Conservation (phyloP, 805 yeast species). For the Ogataea kodamae region DNA sequence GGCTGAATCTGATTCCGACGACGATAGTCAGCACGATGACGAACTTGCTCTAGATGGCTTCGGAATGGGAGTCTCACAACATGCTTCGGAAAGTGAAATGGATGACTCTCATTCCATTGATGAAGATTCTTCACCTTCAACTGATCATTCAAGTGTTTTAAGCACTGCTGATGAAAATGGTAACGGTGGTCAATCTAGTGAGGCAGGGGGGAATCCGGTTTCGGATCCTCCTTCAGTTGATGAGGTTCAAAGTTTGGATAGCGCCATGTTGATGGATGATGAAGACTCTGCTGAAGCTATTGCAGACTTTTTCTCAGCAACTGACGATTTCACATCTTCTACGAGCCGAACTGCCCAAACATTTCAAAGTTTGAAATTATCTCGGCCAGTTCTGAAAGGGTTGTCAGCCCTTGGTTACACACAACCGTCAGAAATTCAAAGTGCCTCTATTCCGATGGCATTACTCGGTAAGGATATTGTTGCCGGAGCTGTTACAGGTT, state of each 20-base stretch:
- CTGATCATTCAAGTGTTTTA: no score
- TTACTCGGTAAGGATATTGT: conserved; percentile 92
- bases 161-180: conserved; percentile 34
- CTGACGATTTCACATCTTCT: conserved; percentile 45
- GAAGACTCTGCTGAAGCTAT: conserved; percentile 80
- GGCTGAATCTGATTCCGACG: conserved; percentile 18
- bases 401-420: conserved; percentile 74
- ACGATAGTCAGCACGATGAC: conserved; percentile 32
- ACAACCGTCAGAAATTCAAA: conserved; percentile 92
- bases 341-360: conserved; percentile 49
- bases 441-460: conserved; percentile 91
- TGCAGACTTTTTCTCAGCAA: conserved; percentile 69
- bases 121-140: conserved; percentile 20
- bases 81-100: conserved; percentile 28
- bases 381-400: conserved; percentile 88
- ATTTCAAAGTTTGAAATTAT: conserved; percentile 74
- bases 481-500: conserved; percentile 99
- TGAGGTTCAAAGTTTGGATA: conserved; percentile 3
- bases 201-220: no score
- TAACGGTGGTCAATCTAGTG: conserved; percentile 30
- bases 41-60: conserved; percentile 42
- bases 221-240: no score
- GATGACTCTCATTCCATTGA: conserved; percentile 9
- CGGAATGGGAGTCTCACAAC: conserved; percentile 34
- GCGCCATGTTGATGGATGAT: conserved; percentile 32